Evolutionary conservation across 257 asterid genomes (phyloP).

Genomic region (Jasminum sambac): DNA sequence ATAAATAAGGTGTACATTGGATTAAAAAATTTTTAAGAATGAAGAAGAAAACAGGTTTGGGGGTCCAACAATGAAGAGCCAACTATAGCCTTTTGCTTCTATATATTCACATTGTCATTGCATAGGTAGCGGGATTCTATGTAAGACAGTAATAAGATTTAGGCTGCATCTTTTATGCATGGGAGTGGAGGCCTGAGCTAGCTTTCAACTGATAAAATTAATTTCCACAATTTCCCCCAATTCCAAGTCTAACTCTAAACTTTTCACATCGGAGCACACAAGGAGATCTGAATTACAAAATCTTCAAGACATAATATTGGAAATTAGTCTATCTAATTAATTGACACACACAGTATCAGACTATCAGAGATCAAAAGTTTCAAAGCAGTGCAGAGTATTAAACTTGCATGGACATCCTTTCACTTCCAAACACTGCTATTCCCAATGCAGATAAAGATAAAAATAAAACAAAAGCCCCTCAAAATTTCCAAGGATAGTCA

Average conservation of each 20-base stretch:
- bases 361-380: no score
- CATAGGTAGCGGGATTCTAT: no score
- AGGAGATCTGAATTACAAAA: no score
- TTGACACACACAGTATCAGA: background rate
- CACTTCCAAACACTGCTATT: background rate
- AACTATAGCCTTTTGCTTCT: background rate
- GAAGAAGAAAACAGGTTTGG: no score
- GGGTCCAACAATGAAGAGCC: background rate
- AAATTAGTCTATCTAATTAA: no score
- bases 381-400: background rate
- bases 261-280: no score
- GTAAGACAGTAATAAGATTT: no score
- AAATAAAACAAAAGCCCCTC: background rate
- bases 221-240: background rate
- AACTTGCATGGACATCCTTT: background rate
- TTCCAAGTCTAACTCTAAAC: background rate
- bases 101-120: background rate
- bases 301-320: no score
- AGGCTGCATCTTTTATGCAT: no score
- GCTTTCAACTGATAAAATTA: background rate
- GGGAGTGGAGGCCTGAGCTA: background rate
- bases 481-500: no score
- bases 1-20: no score
- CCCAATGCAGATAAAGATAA: no score
- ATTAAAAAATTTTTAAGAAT: background rate